A percentile compares a stretch with the other conserved stretches of the same genome.
phyloP scores from a whole-genome alignment of 2,329 filamentous ascomycete genomes.

The Monilinia vaccinii-corymbosi region DNA sequence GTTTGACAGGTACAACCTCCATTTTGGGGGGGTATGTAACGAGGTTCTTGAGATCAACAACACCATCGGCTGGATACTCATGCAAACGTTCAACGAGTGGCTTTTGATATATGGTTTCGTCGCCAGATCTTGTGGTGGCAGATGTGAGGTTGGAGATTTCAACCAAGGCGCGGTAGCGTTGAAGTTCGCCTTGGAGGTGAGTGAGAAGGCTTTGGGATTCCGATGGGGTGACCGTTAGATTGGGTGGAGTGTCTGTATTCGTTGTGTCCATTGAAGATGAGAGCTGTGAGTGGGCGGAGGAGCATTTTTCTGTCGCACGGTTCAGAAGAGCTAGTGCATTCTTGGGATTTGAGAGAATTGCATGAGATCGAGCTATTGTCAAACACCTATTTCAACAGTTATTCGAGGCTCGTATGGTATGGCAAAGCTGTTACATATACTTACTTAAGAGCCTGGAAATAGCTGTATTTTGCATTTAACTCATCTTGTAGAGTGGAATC shows the following conservation, averaged over 20 bases:
- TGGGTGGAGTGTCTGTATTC: conserved; percentile 43
- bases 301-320: conserved; percentile 56
- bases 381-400: conserved; percentile 50
- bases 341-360: conserved; percentile 58
- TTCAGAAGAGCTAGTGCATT: conserved; percentile 82
- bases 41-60: conserved; percentile 65
- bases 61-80: conserved; percentile 58
- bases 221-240: conserved; percentile 54
- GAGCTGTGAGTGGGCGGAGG: conserved; percentile 41
- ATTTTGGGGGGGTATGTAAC: conserved; percentile 82
- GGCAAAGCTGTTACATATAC: conserved; percentile 23
- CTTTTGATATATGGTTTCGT: conserved; percentile 28
- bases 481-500: conserved; percentile 69
- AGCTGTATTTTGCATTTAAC: conserved; percentile 67
- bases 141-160: conserved; percentile 60
- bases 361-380: conserved; percentile 77
- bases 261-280: conserved; percentile 32
- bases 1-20: conserved; percentile 80
- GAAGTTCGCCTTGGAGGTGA: conserved; percentile 62
- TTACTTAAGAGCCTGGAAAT: conserved; percentile 84
- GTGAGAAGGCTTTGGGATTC: conserved; percentile 50
- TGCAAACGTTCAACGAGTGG: conserved; percentile 68
- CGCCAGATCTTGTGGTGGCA: conserved; percentile 27
- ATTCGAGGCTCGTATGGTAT: neutral
- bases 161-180: conserved; percentile 76